Evolutionary conservation across 257 asterid genomes (phyloP), one percentile per base, ranked within the genome.

Genomic region (Rubia yunnanensis): DNA sequence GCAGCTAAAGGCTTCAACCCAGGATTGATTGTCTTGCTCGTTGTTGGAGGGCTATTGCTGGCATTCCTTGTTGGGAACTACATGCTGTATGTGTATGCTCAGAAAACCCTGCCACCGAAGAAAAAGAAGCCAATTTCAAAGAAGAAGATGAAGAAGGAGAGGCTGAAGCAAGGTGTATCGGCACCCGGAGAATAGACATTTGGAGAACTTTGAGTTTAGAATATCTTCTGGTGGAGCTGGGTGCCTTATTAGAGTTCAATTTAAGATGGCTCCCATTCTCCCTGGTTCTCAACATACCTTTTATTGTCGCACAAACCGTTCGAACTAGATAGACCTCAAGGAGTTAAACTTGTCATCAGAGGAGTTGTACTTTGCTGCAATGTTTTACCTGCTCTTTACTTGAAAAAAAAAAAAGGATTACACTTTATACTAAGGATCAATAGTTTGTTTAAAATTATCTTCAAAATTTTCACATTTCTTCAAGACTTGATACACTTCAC

Each of bases 111-210:
- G 46, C 96, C 97, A 68, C 97, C 84, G 2, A 85, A 79, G 92
- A 90, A 80, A 70, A 90, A 90, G 92, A 90, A 87, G 84, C 97
- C 95, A 0, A 24, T 90, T 73, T 90, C 97, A 10, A 90, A 87
- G 87, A 90, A 90, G 91, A 90, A 87, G 84, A 81, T 90, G 86
- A 90, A 90, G 95, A 85, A 11, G 84, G 97, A 90, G 76, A 83
- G 85, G 62, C 88, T 90, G 85, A 90, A 79, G 88, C 96, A 87
- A 76, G 95, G 97, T 11, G 96, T 90, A n/a, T 80, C 97, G 0
- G 87, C 97, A 58, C 97, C 95, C 0, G 97, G 96, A 72, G 97
- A 90, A 66, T 87, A 85, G 85, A 55, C 72, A 28, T 44, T 60
- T 35, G 44, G 69, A 56, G 31, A 22, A 20, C 41, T 35, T 23